Evolutionary conservation across 164 flowering plant species (phyloP).

Genomic region (Magnolia officinalis): DNA sequence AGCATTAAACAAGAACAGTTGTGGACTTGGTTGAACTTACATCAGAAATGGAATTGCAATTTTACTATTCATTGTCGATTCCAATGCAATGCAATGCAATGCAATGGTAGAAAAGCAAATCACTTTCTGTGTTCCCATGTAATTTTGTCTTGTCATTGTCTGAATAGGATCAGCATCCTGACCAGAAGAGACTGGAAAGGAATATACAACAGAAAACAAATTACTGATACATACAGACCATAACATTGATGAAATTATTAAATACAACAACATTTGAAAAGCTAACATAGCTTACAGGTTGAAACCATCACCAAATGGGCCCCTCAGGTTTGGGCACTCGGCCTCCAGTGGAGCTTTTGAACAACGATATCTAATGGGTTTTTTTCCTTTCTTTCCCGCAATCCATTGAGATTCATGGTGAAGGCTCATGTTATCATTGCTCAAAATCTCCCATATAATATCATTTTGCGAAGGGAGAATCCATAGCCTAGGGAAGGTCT

Average conservation of each 20-base stretch:
- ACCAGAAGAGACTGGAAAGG: neutral
- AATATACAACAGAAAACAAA: constrained; percentile 10
- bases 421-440: neutral
- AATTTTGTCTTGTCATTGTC: constrained; percentile 1
- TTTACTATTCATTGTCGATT: neutral
- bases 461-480: neutral
- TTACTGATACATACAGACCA: neutral
- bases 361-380: neutral
- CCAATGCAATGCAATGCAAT: neutral
- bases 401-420: neutral
- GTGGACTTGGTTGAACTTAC: neutral
- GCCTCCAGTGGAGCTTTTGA: neutral
- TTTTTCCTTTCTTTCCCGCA: neutral
- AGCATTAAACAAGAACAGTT: neutral
- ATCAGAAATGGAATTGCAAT: neutral
- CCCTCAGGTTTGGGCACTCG: neutral
- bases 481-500: constrained; percentile 15
- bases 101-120: neutral
- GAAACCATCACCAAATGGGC: neutral
- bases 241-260: constrained; percentile 1
- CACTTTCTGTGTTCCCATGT: constrained; percentile 1
- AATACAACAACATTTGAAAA: constrained; percentile 2
- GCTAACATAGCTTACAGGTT: constrained; percentile 10
- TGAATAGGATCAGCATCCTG: neutral
- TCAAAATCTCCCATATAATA: neutral